A percentile compares a stretch with the other conserved stretches of the same genome.
phyloP scores from a whole-genome alignment of 176 grass and related monocot species.

The Poa pratensis region DNA sequence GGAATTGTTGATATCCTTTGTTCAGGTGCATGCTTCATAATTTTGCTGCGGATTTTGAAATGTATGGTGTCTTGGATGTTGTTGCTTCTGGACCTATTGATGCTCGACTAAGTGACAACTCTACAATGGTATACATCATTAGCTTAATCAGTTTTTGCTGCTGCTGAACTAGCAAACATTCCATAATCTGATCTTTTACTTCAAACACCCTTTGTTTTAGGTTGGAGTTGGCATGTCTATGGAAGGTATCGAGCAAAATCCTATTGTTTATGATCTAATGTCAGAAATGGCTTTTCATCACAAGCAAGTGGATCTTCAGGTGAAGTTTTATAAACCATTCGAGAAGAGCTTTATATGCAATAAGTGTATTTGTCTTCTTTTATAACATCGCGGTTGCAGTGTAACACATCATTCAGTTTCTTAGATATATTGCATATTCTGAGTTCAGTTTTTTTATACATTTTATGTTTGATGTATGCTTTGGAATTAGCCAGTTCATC shows the following conservation, averaged over 20 bases:
- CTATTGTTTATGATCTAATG: slow-evolving; percentile 97
- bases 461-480: background rate
- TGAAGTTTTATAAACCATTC: slow-evolving; percentile 37
- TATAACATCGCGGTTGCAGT: background rate
- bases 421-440: background rate
- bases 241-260: slow-evolving; percentile 99
- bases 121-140: slow-evolving; percentile 68
- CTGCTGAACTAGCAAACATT: slow-evolving; percentile 19
- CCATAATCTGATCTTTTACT: background rate
- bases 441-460: background rate
- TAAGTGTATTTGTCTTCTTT: background rate
- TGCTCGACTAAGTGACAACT: slow-evolving; percentile 79
- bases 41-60: slow-evolving; percentile 91
- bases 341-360: background rate
- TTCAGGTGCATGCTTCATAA: slow-evolving; percentile 97
- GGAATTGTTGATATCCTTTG: slow-evolving; percentile 13
- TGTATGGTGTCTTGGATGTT: slow-evolving; percentile 83
- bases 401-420: slow-evolving; percentile 1
- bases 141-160: slow-evolving; percentile 36
- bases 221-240: slow-evolving; percentile 98
- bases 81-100: slow-evolving; percentile 77
- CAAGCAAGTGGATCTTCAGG: slow-evolving; percentile 75
- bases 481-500: background rate
- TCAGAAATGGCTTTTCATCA: slow-evolving; percentile 93
- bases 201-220: slow-evolving; percentile 41